Evolutionary conservation across 2,329 filamentous ascomycete species (phyloP).

Genomic region (Trichoderma aggressivum): DNA sequence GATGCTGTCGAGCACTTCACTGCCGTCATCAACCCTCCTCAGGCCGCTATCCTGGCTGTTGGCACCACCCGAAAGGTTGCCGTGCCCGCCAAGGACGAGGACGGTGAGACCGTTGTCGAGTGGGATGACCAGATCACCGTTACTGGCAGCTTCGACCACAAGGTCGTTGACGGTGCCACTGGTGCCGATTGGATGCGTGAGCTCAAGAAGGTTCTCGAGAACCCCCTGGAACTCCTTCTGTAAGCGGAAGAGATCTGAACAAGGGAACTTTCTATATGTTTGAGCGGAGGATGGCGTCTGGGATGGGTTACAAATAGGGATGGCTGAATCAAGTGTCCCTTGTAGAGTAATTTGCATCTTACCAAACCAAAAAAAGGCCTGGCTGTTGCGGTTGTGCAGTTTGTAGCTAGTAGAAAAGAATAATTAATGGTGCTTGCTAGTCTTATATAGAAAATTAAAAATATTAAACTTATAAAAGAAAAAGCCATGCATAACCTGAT

Average conservation of each 20-base stretch:
- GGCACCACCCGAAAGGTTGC: slow-evolving; percentile 96
- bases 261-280: background rate
- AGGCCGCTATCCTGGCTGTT: slow-evolving; percentile 91
- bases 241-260: slow-evolving; percentile 45
- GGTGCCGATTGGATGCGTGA: slow-evolving; percentile 96
- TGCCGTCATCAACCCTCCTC: slow-evolving; percentile 97
- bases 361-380: background rate
- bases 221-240: slow-evolving; percentile 90
- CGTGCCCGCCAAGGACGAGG: slow-evolving; percentile 78
- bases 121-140: slow-evolving; percentile 98
- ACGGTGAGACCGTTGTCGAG: slow-evolving; percentile 69
- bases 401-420: background rate
- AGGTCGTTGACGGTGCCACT: slow-evolving; percentile 94
- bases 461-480: background rate
- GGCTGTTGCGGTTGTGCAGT: background rate
- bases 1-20: slow-evolving; percentile 93
- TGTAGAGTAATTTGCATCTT: background rate
- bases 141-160: slow-evolving; percentile 97
- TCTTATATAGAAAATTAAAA: background rate
- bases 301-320: slow-evolving; percentile 21
- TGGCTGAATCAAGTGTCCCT: background rate
- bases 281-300: slow-evolving; percentile 9
- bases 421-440: slow-evolving; percentile 2
- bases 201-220: slow-evolving; percentile 97
- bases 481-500: background rate